These are phyloP conservation scores for Xylaria sp. DNA, from an alignment of 2,329 filamentous ascomycete genomes.

Conservation along the genomic window DNA sequence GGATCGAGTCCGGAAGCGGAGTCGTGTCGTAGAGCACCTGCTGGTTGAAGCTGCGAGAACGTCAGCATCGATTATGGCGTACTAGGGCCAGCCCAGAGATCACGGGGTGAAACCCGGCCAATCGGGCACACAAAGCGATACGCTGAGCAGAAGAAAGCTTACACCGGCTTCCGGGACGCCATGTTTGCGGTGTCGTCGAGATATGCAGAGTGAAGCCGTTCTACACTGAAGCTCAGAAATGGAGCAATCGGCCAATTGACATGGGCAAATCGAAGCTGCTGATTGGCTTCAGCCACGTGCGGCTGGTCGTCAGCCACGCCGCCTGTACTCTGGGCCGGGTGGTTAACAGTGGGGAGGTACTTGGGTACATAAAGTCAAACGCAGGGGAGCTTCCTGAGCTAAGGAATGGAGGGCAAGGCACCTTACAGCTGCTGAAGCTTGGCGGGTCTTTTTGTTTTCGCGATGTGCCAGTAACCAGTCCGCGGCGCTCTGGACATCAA, in stretches of 20 bases:
- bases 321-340: neutral
- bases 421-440: slow-evolving; percentile 18
- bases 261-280: slow-evolving; percentile 49
- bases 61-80: slow-evolving; percentile 14
- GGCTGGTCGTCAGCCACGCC: slow-evolving; percentile 28
- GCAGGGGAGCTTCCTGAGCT: slow-evolving; percentile 9
- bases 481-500: slow-evolving; percentile 17
- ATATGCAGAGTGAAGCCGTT: slow-evolving; percentile 37
- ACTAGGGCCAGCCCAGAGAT: neutral
- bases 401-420: neutral
- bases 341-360: neutral
- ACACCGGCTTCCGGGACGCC: slow-evolving; percentile 71
- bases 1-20: slow-evolving; percentile 90
- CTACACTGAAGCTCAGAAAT: slow-evolving; percentile 44
- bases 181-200: slow-evolving; percentile 58
- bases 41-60: slow-evolving; percentile 83
- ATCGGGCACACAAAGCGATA: slow-evolving; percentile 29
- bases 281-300: slow-evolving; percentile 50
- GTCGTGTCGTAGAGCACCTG: slow-evolving; percentile 94
- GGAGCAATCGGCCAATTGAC: slow-evolving; percentile 41
- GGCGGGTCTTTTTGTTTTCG: slow-evolving; percentile 36
- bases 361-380: neutral
- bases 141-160: slow-evolving; percentile 44
- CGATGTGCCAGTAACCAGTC: slow-evolving; percentile 17
- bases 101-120: slow-evolving; percentile 19